These are phyloP conservation scores for Aquilaria agallochum DNA, from an alignment of 441 rosid genomes.

Conservation along the genomic window DNA sequence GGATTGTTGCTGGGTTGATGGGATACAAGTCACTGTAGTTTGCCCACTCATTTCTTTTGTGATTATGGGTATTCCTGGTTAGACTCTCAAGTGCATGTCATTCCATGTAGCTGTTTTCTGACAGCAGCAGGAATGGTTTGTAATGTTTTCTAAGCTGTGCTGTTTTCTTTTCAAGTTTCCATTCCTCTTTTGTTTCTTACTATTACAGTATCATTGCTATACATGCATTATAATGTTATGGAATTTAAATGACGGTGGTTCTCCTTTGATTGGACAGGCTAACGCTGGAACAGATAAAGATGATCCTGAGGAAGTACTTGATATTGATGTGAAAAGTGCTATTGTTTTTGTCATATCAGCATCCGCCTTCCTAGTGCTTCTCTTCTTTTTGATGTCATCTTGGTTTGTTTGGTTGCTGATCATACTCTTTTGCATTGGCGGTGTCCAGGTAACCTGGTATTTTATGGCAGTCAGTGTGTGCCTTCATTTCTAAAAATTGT, in stretches of 20 bases:
- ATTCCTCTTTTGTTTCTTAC: background rate
- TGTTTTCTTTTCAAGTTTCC: background rate
- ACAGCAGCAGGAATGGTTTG: too few species aligned
- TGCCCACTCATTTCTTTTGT: too few species aligned
- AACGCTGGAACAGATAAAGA: slow-evolving; percentile 38
- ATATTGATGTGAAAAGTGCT: slow-evolving; percentile 79
- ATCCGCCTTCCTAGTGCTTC: slow-evolving; percentile 73
- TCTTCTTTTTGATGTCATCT: slow-evolving; percentile 85
- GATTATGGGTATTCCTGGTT: too few species aligned
- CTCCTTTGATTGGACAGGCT: slow-evolving; percentile 21
- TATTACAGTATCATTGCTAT: background rate
- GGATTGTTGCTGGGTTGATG: too few species aligned
- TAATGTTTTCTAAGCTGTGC: too few species aligned
- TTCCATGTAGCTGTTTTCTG: too few species aligned
- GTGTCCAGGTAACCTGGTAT: slow-evolving; percentile 56
- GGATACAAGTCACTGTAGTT: too few species aligned
- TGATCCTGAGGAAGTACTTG: slow-evolving; percentile 51
- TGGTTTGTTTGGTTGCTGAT: slow-evolving; percentile 89
- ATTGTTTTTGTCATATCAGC: slow-evolving; percentile 76
- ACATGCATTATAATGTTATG: slow-evolving; percentile 1
- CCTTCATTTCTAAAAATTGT: too few species aligned
- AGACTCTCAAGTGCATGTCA: too few species aligned
- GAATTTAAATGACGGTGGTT: slow-evolving; percentile 3
- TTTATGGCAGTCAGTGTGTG: too few species aligned
- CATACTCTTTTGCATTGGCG: slow-evolving; percentile 87